These are phyloP conservation scores for Pleurozium schreberi DNA, from an alignment of 225 moss, liverwort and hornwort species.

Conservation along the genomic window DNA sequence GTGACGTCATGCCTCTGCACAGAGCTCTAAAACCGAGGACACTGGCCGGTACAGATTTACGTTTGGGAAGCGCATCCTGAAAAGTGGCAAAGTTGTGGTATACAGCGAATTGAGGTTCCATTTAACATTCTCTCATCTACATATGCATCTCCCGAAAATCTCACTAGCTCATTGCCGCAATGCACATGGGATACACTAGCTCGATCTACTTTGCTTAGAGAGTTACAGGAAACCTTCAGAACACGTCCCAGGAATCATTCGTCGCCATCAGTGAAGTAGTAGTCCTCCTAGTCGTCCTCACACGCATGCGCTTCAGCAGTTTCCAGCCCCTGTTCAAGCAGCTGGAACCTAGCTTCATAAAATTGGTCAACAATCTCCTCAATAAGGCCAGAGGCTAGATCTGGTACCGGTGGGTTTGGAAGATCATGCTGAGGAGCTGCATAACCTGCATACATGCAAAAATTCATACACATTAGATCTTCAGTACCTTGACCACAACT, in stretches of 20 bases:
- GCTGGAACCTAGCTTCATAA: neutral
- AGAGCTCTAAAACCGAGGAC: too few relatives aligned
- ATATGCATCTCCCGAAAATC: neutral
- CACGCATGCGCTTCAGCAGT: neutral
- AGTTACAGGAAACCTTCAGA: neutral
- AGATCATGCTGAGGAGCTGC: neutral
- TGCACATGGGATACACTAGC: neutral
- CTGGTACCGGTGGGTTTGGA: neutral
- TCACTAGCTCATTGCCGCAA: neutral
- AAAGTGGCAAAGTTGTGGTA: too few relatives aligned
- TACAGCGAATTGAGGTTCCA: neutral
- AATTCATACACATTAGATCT: neutral
- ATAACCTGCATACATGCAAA: neutral
- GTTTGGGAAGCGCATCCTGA: neutral
- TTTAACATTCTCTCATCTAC: neutral
- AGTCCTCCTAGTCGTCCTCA: neutral
- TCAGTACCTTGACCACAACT: neutral
- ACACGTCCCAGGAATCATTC: neutral
- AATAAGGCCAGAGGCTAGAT: neutral
- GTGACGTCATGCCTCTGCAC: neutral
- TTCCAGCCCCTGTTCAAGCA: neutral
- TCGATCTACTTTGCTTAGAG: neutral
- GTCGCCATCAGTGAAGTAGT: neutral
- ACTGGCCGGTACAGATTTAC: neutral
- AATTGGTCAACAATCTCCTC: neutral